These are phyloP conservation scores for Blepharisma undulans DNA, from an alignment of 169 alveolate species.

Conservation along the genomic window DNA sequence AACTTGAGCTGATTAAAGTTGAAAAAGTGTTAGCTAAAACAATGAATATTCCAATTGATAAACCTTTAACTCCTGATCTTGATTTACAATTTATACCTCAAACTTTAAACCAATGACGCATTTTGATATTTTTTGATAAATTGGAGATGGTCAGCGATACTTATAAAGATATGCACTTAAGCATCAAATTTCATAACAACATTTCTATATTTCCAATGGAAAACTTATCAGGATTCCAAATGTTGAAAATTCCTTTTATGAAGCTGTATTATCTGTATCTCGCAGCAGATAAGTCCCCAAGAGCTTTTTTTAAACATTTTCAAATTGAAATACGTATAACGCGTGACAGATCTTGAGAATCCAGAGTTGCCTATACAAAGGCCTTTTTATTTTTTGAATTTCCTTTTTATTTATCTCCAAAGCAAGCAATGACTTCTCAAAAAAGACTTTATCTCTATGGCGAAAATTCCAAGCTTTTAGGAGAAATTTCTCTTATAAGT, in stretches of 20 bases:
- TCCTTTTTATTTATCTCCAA: not conserved
- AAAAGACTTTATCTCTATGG: not conserved
- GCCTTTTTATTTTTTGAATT: not conserved
- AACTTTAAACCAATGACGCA: slow-evolving; percentile 16
- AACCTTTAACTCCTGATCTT: not conserved
- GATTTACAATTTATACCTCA: slow-evolving; percentile 28
- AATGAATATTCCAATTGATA: not conserved
- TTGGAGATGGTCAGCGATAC: not conserved
- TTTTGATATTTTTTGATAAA: not conserved
- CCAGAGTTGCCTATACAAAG: not conserved
- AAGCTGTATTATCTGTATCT: not conserved
- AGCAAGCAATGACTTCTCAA: not conserved
- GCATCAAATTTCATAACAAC: not conserved
- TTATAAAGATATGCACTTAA: not conserved
- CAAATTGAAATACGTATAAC: not conserved
- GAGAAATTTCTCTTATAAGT: not conserved
- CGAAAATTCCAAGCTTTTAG: not conserved
- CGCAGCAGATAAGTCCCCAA: not conserved
- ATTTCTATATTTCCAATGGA: not conserved
- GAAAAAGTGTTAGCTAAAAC: slow-evolving; percentile 21
- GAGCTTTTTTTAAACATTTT: not conserved
- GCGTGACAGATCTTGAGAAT: not conserved
- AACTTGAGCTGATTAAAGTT: slow-evolving; percentile 24
- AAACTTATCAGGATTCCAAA: not conserved
- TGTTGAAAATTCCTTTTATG: not conserved